Base-by-base conservation (phyloP, 2,329 filamentous ascomycete species). In the Botryotinia globosa region DNA sequence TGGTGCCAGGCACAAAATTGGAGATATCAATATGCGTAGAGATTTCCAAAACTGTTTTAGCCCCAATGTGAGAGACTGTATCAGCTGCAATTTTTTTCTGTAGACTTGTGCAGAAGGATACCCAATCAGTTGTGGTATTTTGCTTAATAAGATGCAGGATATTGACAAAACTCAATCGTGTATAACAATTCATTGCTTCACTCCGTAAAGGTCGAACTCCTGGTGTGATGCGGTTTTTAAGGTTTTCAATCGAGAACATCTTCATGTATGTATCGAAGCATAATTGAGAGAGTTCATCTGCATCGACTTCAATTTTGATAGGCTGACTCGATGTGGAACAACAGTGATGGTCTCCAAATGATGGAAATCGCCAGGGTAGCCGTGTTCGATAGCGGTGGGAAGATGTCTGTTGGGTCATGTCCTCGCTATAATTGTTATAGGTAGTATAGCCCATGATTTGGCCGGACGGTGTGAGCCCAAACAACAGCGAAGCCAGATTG, bases 391-490 rank as follows among this genome's bases (percentile, higher is more conserved):
- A 56, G 29, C 34, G 20, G 20, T 51, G 37, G 18, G 45, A 5
- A 20, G 65, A 29, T 14, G 25, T 22, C 22, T 56, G 20, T 29
- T 56, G 25, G 10, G 29, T 22, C 34, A 68, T 20, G 4, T 68
- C 65, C 48, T 68, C 34, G 29, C 16, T n/a, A 39, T n/a, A 42
- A 56, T 42, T 56, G 25, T 56, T 39, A 12, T 22, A 1, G 10
- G 65, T 56, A 32, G 65, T 68, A 68, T 56, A 68, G 10, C 48
- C 48, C 16, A 68, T 56, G 22, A 54, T 18, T 7, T 68, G 20
- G 9, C 45, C 65, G 4, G 54, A 68, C 54, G 65, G 48, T 4
- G 37, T 16, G 3, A 56, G 48, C 16, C 65, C 65, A 29, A 68
- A 32, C 18, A 56, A 56, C 16, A 56, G 34, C 6, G 65, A n/a